Evolutionary conservation across 495 filamentous ascomycete genomes (phyloP), one percentile per base, ranked within the genome.

Genomic region (Schizothecium vesticola): DNA sequence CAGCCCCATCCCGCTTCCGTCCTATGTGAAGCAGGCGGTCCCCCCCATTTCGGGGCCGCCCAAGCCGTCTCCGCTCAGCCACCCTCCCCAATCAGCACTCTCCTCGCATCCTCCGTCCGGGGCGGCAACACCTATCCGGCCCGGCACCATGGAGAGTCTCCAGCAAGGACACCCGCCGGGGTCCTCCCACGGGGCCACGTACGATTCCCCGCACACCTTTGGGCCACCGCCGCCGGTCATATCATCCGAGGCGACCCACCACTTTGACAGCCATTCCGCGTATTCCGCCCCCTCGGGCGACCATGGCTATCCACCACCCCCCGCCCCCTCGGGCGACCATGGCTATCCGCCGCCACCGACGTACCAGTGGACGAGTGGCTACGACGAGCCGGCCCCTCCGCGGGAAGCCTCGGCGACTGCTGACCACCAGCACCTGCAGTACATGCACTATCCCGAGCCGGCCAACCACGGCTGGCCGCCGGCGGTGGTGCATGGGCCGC

Each of bases 1-100:
- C 59, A 77, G 76, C 36, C 76, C 76, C 1, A 77, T 77, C 36
- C 76, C 75, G 7, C 58, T 78, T 61, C 73, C 76, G 11, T 68
- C 70, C 1, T 78, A 78, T 59, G 72, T 76, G 43, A 70, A 70
- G 51, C 66, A 77, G 24, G 72, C 69, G 33, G 56, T n/a, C 12
- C 23, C 43, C 29, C 12, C 63, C 13, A 59, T 69, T 29, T 28
- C 59, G 3, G 5, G n/a, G 11, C n/a, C 13, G 3, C 13, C 65
- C 19, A 71, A 64, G 58, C 26, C 69, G 5, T 68, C 73, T 10
- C 67, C 71, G 21, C 63, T 67, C 33, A 61, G 56, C 43, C 68
- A 28, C 3, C 70, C 55, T 58, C 70, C 64, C 2, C 69, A 70
- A 7, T 68, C 63, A 21, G 59, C 61, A 60, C 33, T n/a, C 2